A percentile compares a stretch with the other conserved stretches of the same genome.
Evolutionary conservation across 495 filamentous ascomycete species (phyloP).

Genomic region (Lasiosphaeris hirsuta): DNA sequence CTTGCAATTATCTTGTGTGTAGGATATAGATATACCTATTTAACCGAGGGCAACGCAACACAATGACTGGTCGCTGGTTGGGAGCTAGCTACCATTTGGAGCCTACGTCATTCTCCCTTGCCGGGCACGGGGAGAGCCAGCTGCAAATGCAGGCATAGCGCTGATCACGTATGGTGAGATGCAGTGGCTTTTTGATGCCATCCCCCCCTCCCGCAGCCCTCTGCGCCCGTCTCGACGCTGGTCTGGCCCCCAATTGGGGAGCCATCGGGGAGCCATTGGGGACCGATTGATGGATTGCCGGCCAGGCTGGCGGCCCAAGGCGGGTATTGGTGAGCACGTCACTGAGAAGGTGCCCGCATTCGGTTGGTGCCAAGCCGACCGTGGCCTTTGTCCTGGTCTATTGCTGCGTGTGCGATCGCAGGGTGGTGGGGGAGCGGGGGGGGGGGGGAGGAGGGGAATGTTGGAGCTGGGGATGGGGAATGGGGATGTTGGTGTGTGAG

Average conservation of each 20-base stretch:
- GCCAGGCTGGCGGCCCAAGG: too few relatives aligned
- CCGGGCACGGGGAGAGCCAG: background rate
- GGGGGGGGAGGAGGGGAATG: background rate
- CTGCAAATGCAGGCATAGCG: background rate
- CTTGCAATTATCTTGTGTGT: too few relatives aligned
- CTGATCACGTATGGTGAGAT: constrained; percentile 22
- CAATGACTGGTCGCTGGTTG: too few relatives aligned
- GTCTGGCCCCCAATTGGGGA: background rate
- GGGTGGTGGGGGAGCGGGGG: background rate
- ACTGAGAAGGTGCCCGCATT: background rate
- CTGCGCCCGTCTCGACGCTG: background rate
- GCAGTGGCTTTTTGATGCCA: constrained; percentile 23
- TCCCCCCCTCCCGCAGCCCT: too few relatives aligned
- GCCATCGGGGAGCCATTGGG: too few relatives aligned
- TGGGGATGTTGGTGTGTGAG: background rate
- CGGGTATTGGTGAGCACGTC: constrained; percentile 4
- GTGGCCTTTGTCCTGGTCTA: background rate
- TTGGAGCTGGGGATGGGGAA: background rate
- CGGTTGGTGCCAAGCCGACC: background rate
- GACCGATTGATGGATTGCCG: too few relatives aligned
- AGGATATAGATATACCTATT: background rate
- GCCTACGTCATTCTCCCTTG: background rate
- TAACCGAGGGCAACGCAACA: background rate
- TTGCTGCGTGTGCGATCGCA: background rate
- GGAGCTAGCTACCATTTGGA: background rate